A percentile compares a stretch with the other conserved stretches of the same genome.
phyloP scores from a whole-genome alignment of 2,329 filamentous ascomycete species.

The Ophiostoma ulmi region DNA sequence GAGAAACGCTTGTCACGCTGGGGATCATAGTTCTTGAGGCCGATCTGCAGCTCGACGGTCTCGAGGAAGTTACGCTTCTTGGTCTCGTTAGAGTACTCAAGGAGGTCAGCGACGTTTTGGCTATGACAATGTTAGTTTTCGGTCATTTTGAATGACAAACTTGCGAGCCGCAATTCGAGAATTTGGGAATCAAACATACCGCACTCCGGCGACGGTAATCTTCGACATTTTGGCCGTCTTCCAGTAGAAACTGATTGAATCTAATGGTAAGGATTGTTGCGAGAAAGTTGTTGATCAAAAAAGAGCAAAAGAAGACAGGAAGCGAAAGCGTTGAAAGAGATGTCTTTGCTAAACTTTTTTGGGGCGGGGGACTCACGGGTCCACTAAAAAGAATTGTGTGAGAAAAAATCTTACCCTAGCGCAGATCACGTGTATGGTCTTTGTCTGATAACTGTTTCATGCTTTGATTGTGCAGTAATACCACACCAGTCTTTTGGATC shows the following conservation, averaged over 20 bases:
- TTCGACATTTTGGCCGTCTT: slow-evolving; percentile 88
- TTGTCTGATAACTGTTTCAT: too few relatives aligned
- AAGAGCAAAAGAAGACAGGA: neutral
- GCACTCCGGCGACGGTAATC: slow-evolving; percentile 37
- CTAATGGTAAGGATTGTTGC: slow-evolving; percentile 33
- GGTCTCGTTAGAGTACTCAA: slow-evolving; percentile 85
- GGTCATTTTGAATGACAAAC: neutral
- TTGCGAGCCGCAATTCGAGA: neutral
- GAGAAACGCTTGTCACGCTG: slow-evolving; percentile 99
- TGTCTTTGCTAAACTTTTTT: slow-evolving; percentile 12
- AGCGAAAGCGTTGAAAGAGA: neutral
- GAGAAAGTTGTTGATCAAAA: slow-evolving; percentile 19
- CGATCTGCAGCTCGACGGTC: slow-evolving; percentile 49
- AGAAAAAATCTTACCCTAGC: slow-evolving; percentile 12
- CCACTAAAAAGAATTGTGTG: slow-evolving; percentile 13
- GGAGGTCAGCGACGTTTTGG: slow-evolving; percentile 85
- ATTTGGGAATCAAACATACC: slow-evolving; percentile 24
- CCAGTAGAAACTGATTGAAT: slow-evolving; percentile 28
- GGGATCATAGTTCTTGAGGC: slow-evolving; percentile 98
- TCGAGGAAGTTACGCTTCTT: slow-evolving; percentile 97
- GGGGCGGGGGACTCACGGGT: neutral
- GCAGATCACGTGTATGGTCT: neutral
- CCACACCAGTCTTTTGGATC: neutral
- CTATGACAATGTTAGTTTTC: slow-evolving; percentile 34
- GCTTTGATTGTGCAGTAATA: neutral